A percentile compares a stretch with the other conserved stretches of the same genome.
These are phyloP conservation scores for Hypseocharis bilobata DNA, from an alignment of 441 rosid species.

Conservation along the genomic window DNA sequence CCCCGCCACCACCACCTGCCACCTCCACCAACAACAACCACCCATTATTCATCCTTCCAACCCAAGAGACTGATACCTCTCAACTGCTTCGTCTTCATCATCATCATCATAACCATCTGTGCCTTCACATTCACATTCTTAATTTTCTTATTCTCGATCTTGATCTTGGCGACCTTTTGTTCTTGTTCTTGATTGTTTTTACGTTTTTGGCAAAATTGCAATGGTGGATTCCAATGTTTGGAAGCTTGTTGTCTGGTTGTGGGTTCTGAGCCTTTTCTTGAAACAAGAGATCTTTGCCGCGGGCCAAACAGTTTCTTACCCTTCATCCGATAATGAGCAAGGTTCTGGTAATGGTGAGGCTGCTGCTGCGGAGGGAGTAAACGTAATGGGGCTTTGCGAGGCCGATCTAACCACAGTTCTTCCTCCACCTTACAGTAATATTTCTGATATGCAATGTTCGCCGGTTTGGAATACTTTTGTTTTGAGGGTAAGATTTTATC, in stretches of 20 bases:
- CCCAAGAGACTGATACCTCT: not conserved
- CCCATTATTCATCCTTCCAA: not conserved
- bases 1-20: not conserved
- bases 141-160: too few relatives aligned
- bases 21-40: not conserved
- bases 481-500: constrained; percentile 49
- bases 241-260: constrained; percentile 24
- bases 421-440: constrained; percentile 69
- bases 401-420: constrained; percentile 44
- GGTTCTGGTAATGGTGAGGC: constrained; percentile 18
- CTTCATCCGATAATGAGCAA: not conserved
- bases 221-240: not conserved
- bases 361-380: not conserved
- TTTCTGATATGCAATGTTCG: constrained; percentile 50
- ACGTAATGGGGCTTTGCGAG: constrained; percentile 39
- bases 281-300: constrained; percentile 18
- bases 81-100: not conserved
- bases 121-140: not conserved
- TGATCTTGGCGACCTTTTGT: not conserved
- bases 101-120: not conserved
- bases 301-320: not conserved
- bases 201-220: not conserved
- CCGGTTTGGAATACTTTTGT: constrained; percentile 72
- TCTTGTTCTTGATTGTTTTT: too few relatives aligned
- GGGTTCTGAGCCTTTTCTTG: constrained; percentile 24